Base-by-base conservation (phyloP, 345 rosid species). In the Balakata baccata region DNA sequence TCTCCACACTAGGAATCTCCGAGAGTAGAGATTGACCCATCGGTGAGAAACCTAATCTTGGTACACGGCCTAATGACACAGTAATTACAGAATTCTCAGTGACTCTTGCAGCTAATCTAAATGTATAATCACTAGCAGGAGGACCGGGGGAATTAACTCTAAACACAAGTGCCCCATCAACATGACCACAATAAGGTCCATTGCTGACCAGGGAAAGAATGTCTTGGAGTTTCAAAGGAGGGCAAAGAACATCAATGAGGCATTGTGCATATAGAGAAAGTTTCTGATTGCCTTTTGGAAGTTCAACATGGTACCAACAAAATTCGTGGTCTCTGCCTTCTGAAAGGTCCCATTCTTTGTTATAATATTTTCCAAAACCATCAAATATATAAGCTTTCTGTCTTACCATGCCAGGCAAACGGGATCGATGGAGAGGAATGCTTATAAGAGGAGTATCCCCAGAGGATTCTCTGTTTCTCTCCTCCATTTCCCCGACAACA, bases 131-230 rank as follows among this genome's bases (percentile, higher is more conserved):
- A 79, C 98, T 87, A 0, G 97, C 78, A 9, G 91, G 80, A 61
- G 94, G 94, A 50, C 99, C 98, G 20, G 96, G 96, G 3, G 99
- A 96, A 74, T 96, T 96, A 69, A 96, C 94, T 84, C 99, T 84
- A 82, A 96, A 96, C 16, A 93, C 96, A 50, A 96, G 92, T 0
- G 97, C 96, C 46, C 98, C 98, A 69, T 96, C 86, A 25, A 93
- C 99, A 68, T 91, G 81, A 1, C 90, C 93, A 70, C 98, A 96
- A 80, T 90, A 90, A 43, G 99, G 98, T 45, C 98, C 99, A 69
- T 93, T 93, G 74, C 98, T 93, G 60, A 88, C 93, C n/a, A 95
- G 87, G 25, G 98, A 86, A 20, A 93, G 89, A 85, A 95, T 95
- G 77, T 93, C 98, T 75, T 96, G 99, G 25, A 96, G 92, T 84